These are phyloP conservation scores for Gossypium raimondii DNA, from an alignment of 345 rosid genomes.

Conservation along the genomic window DNA sequence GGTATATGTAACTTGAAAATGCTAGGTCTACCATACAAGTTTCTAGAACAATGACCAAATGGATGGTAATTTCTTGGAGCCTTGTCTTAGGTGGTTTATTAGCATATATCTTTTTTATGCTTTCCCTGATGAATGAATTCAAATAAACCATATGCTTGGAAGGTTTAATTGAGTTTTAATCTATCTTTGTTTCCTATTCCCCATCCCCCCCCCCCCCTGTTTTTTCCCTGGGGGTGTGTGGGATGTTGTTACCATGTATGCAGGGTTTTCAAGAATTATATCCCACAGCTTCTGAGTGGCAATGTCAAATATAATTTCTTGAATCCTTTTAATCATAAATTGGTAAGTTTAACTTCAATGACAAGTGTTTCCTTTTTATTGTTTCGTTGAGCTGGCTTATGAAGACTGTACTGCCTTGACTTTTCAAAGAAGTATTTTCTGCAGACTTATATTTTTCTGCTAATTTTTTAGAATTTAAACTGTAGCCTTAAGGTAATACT, in stretches of 20 bases:
- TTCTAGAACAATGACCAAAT: background rate
- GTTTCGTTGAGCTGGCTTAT: background rate
- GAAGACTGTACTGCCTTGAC: background rate
- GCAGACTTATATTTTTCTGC: background rate
- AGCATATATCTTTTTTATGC: background rate
- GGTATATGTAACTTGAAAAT: background rate
- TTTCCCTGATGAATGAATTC: background rate
- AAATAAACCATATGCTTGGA: background rate
- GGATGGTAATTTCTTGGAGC: background rate
- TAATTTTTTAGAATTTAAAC: background rate
- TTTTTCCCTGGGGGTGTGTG: background rate
- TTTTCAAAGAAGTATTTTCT: background rate
- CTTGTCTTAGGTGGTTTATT: background rate
- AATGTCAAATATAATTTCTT: slow-evolving; percentile 43
- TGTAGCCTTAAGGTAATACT: background rate
- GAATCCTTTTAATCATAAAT: slow-evolving; percentile 46
- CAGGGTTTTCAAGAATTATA: slow-evolving; percentile 79
- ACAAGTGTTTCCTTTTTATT: background rate
- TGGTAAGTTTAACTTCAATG: slow-evolving; percentile 42
- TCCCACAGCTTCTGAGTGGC: slow-evolving; percentile 58
- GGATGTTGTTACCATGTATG: slow-evolving; percentile 13
- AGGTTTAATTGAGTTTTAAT: slow-evolving; percentile 8
- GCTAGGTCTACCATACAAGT: background rate
- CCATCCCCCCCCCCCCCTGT: too few relatives aligned
- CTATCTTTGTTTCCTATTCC: background rate